Evolutionary conservation across 2,329 filamentous ascomycete species (phyloP), one percentile per base, ranked within the genome.

Genomic region (Purpureocillium lavendulum): DNA sequence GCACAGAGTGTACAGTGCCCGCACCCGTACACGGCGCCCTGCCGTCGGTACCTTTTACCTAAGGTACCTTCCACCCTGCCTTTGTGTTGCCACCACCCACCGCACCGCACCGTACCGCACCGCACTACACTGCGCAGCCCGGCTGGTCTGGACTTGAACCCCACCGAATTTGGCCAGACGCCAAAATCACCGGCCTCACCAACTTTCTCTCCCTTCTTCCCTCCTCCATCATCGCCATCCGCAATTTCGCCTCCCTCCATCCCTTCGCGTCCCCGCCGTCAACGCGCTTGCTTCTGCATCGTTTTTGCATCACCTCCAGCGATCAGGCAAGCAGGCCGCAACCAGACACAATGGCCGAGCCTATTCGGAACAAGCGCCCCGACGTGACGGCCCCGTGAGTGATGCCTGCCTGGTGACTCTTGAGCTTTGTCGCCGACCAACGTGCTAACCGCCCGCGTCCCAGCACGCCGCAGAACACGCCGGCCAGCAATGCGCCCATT

Each of bases 381-480:
- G 75, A 79, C 53, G 58, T 68, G 48, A 65, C 67, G 61, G 75
- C 75, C 53, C 75, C 75, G 75, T 80, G 65, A 65, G 75, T 75
- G 28, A 16, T 28, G 14, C 36, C 30, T 14, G n/a, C 30, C 10
- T 13, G 28, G 7, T 8, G 12, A 2, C 35, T 16, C 11, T 36
- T 17, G 10, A 5, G 32, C 32, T 15, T n/a, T n/a, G n/a, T n/a
- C n/a, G n/a, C n/a, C n/a, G n/a, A n/a, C n/a, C n/a, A n/a, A n/a
- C n/a, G n/a, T n/a, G n/a, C n/a, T n/a, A n/a, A n/a, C n/a, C n/a
- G n/a, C n/a, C n/a, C n/a, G n/a, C n/a, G n/a, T n/a, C n/a, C n/a
- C n/a, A 97, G 92, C 58, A 98, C 92, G 59, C 92, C 92, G 59
- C 92, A 98, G 70, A 98, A 98, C 73, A 98, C 92, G 41, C 92